These are phyloP conservation scores for Xylaria castorea DNA, from an alignment of 495 filamentous ascomycete genomes.

Conservation along the genomic window DNA sequence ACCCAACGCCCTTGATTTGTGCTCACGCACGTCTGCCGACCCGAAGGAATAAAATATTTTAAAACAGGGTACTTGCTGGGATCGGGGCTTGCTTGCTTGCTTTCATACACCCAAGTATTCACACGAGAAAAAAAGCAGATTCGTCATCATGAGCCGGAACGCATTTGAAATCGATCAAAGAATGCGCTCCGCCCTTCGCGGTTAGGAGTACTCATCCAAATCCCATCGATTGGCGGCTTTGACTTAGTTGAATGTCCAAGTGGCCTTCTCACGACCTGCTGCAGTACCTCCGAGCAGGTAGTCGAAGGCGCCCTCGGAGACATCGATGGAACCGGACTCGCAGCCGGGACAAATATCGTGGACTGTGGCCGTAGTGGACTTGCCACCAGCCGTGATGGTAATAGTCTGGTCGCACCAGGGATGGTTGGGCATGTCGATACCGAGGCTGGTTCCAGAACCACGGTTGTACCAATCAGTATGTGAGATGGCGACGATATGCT, in stretches of 20 bases:
- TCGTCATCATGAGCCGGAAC: slow-evolving; percentile 24
- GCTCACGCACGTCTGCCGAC: background rate
- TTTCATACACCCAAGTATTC: background rate
- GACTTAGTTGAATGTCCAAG: slow-evolving; percentile 52
- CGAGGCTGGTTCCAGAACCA: slow-evolving; percentile 45
- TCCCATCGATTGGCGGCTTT: background rate
- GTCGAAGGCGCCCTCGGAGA: slow-evolving; percentile 52
- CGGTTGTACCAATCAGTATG: slow-evolving; percentile 55
- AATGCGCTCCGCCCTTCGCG: background rate
- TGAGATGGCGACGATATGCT: slow-evolving; percentile 55
- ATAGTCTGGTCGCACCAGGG: slow-evolving; percentile 71
- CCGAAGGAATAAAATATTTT: slow-evolving; percentile 1
- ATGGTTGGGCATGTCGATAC: slow-evolving; percentile 59
- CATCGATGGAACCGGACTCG: slow-evolving; percentile 51
- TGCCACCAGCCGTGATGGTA: slow-evolving; percentile 64
- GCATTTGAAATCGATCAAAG: background rate
- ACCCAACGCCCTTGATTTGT: slow-evolving; percentile 16
- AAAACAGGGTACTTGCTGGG: background rate
- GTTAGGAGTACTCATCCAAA: background rate
- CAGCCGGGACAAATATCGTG: slow-evolving; percentile 83
- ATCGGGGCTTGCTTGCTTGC: slow-evolving; percentile 11
- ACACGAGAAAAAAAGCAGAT: slow-evolving; percentile 17
- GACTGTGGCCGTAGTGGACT: slow-evolving; percentile 61
- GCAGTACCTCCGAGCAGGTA: slow-evolving; percentile 49
- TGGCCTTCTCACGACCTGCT: slow-evolving; percentile 43